phyloP scores from a whole-genome alignment of 164 flowering plant genomes.

The Houttuynia cordata region DNA sequence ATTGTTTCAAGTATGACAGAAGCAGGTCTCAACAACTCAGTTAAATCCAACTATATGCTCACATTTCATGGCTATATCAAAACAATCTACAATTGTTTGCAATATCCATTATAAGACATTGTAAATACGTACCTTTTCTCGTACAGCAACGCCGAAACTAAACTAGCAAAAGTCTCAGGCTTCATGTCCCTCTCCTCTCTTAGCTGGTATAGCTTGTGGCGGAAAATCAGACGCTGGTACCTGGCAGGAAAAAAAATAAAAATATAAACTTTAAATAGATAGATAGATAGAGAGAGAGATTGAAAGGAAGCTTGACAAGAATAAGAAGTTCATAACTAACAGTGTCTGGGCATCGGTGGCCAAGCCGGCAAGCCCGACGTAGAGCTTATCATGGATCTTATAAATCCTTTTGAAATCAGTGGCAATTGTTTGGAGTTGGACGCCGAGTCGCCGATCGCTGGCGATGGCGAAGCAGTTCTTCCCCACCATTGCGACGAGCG shows the following conservation, averaged over 20 bases:
- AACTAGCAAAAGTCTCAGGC: slow-evolving; percentile 91
- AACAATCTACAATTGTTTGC: neutral
- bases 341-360: slow-evolving; percentile 89
- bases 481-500: slow-evolving; percentile 92
- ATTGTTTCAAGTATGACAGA: too few species aligned
- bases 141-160: slow-evolving; percentile 83
- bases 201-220: slow-evolving; percentile 83
- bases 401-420: slow-evolving; percentile 77
- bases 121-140: slow-evolving; percentile 64
- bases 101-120: neutral
- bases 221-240: slow-evolving; percentile 76
- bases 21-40: too few species aligned
- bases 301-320: neutral
- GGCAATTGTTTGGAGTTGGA: slow-evolving; percentile 91
- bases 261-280: neutral
- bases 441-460: slow-evolving; percentile 86
- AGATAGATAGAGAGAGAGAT: neutral
- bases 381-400: slow-evolving; percentile 65
- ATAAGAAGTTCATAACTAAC: slow-evolving; percentile 20
- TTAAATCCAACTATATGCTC: too few species aligned
- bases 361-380: slow-evolving; percentile 79
- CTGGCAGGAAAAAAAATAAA: slow-evolving; percentile 16
- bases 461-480: slow-evolving; percentile 95
- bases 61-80: neutral
- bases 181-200: slow-evolving; percentile 94